phyloP scores from a whole-genome alignment of 2,329 filamentous ascomycete genomes.

The Sporothrix pseudoabietina region DNA sequence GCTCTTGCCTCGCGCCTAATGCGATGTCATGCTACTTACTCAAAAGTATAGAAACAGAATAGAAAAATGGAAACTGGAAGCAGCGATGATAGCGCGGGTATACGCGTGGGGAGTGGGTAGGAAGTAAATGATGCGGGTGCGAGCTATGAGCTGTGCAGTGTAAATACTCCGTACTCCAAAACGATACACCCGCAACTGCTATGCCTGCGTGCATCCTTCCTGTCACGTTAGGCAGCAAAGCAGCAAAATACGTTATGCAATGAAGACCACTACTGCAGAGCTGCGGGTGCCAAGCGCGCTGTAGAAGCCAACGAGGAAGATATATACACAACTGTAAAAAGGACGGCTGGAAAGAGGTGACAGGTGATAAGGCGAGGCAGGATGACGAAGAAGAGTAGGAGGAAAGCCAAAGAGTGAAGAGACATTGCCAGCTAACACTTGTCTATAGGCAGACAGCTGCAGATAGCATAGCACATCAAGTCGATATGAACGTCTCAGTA shows the following conservation, averaged over 20 bases:
- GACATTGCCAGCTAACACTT: background rate
- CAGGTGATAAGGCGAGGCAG: background rate
- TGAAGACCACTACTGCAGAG: conserved; percentile 7
- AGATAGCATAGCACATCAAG: background rate
- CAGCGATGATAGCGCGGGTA: conserved; percentile 10
- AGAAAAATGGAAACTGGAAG: background rate
- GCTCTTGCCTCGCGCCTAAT: background rate
- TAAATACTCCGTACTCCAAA: background rate
- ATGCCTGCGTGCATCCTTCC: background rate
- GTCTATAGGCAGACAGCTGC: background rate
- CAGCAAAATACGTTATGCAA: background rate
- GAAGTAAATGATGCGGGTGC: background rate
- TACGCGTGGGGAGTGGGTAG: conserved; percentile 13
- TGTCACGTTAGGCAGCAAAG: background rate
- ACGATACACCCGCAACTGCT: background rate
- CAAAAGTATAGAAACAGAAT: background rate
- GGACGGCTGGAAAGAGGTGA: background rate
- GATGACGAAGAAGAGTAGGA: background rate
- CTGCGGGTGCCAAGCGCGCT: background rate
- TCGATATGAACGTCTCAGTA: background rate
- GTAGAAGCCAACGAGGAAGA: background rate
- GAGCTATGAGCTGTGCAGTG: background rate
- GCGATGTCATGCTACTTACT: conserved; percentile 15
- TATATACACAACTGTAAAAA: background rate
- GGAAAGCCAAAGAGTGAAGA: background rate